Evolutionary conservation across 2,329 filamentous ascomycete genomes (phyloP).

Genomic region (Aspergillus alliaceus): DNA sequence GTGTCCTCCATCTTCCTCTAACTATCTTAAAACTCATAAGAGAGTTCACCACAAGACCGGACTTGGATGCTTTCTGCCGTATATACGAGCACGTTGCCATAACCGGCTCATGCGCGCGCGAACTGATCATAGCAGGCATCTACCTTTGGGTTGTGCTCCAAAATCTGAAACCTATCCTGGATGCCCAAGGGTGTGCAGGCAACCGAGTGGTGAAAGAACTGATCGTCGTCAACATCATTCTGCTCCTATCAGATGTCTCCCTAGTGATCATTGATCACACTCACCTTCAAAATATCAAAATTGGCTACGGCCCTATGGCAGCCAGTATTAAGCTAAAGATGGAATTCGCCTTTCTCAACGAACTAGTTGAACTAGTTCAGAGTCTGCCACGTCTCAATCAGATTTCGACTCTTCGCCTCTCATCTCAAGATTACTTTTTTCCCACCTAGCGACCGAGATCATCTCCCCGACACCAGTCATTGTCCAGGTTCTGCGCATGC

Average conservation of each 20-base stretch:
- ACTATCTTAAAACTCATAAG: conserved; percentile 23
- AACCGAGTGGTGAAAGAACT: conserved; percentile 44
- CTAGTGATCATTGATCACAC: conserved; percentile 36
- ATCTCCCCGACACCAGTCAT: background rate
- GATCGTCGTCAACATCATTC: conserved; percentile 43
- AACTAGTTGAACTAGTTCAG: conserved; percentile 36
- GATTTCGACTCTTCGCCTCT: background rate
- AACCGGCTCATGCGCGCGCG: conserved; percentile 52
- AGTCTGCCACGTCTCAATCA: conserved; percentile 6
- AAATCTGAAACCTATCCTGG: conserved; percentile 40
- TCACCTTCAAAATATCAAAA: conserved; percentile 36
- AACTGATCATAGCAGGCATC: conserved; percentile 50
- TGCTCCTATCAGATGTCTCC: conserved; percentile 39
- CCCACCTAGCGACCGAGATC: background rate
- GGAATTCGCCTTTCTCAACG: conserved; percentile 44
- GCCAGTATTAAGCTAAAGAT: conserved; percentile 45
- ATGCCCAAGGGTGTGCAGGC: conserved; percentile 36
- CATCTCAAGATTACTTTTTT: background rate
- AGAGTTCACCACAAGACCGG: background rate
- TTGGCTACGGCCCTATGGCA: conserved; percentile 38
- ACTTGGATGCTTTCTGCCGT: conserved; percentile 26
- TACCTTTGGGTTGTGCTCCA: conserved; percentile 53
- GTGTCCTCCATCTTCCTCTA: conserved; percentile 35
- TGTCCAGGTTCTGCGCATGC: background rate
- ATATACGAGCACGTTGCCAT: conserved; percentile 51